Base-by-base conservation (phyloP, 164 flowering plant genomes). In the Chimonanthus praecox region DNA sequence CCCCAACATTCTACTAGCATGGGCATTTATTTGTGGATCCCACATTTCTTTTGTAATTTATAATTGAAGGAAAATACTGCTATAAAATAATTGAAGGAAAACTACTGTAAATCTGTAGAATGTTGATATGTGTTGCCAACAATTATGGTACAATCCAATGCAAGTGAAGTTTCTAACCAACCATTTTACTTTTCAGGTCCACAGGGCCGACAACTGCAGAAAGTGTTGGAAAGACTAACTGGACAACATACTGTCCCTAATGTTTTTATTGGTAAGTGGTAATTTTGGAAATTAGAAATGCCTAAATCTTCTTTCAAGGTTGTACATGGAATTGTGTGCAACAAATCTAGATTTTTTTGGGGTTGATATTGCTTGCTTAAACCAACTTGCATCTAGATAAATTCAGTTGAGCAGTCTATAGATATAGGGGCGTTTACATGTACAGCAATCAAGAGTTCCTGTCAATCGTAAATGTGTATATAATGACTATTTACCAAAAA, bases 221-320 rank as follows among this genome's bases (percentile, higher is more conserved):
- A 90, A 85, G 84, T 94, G 67, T 78, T 95, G 78, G 90, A 89
- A 77, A 87, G 94, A 82, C 88, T 95, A n/a, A 95, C 99, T 67
- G 98, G 98, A 63, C 99, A 95, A 72, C 84, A 86, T 73, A 95
- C 99, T 18, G 99, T 95, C 33, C 99, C 99, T 7, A 95, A 92
- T 84, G 97, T 95, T 64, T 95, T 95, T 66, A 85, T 92, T 69
- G 99, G 99, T 91, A 75, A 84, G 86, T 66, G 10, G 10, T 64
- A 45, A 49, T 51, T 69, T 58, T 75, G 60, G 49, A 46, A 54
- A 54, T 54, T 54, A n/a, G 60, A 54, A 54, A 68, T 58, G 18
- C 70, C 67, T 33, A 5, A 48, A n/a, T n/a, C 67, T 65, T 58
- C 3, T 15, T 15, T 8, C 68, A 4, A 9, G 47, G 21, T 62